phyloP scores from a whole-genome alignment of 2,329 filamentous ascomycete species.

The Anthostomella pinea region DNA sequence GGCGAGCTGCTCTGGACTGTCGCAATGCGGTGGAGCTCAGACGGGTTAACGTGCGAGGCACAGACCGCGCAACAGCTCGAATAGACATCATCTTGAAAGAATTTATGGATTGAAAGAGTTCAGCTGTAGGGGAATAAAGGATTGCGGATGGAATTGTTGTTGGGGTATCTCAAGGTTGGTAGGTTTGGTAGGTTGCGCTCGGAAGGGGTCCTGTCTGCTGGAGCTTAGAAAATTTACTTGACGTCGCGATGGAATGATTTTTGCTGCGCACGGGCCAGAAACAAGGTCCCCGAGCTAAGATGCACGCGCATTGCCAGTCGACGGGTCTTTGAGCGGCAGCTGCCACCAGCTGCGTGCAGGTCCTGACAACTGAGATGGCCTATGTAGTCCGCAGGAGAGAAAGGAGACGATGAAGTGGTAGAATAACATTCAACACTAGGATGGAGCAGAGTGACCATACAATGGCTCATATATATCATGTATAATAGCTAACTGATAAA shows the following conservation, averaged over 20 bases:
- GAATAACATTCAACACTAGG: too few species aligned
- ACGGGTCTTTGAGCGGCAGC: too few species aligned
- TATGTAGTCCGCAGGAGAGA: neutral
- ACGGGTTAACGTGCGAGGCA: constrained; percentile 62
- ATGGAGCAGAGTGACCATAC: too few species aligned
- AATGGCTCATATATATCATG: too few species aligned
- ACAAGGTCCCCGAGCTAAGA: neutral
- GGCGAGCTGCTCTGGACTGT: constrained; percentile 48
- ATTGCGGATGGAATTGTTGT: neutral
- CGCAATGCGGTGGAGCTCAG: constrained; percentile 50
- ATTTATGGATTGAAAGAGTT: neutral
- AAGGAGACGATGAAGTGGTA: too few species aligned
- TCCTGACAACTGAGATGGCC: neutral
- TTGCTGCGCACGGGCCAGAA: constrained; percentile 16
- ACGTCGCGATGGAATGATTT: constrained; percentile 18
- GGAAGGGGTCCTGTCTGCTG: constrained; percentile 1
- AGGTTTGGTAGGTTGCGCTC: constrained; percentile 13
- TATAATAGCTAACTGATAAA: too few species aligned
- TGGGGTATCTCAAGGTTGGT: neutral
- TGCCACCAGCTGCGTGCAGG: too few species aligned
- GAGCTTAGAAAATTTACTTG: constrained; percentile 22
- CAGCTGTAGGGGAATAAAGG: neutral
- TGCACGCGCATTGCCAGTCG: constrained; percentile 4
- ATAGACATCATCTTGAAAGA: constrained; percentile 65
- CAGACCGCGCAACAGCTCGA: constrained; percentile 62